Conservation (phyloP, 2,329 filamentous ascomycete species). For the Neofusicoccum cordaticola region DNA sequence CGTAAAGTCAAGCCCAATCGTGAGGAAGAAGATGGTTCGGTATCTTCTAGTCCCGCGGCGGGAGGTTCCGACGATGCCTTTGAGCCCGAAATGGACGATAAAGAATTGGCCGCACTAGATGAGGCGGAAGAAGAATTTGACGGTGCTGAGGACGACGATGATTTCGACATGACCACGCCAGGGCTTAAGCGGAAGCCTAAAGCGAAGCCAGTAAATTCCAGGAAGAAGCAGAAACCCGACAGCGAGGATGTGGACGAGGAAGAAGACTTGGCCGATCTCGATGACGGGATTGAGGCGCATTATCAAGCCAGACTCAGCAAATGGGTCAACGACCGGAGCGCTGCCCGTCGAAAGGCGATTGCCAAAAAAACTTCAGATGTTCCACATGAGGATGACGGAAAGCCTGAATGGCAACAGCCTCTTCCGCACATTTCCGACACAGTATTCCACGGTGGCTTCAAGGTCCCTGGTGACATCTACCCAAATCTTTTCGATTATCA, state of each 20-base stretch:
- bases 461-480: slow-evolving; percentile 86
- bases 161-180: slow-evolving; percentile 37
- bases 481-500: slow-evolving; percentile 94
- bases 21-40: slow-evolving; percentile 21
- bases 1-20: neutral
- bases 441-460: slow-evolving; percentile 70
- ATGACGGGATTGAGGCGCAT: slow-evolving; percentile 83
- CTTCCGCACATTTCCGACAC: slow-evolving; percentile 80
- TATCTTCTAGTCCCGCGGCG: slow-evolving; percentile 19
- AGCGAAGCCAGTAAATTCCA: slow-evolving; percentile 25
- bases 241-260: slow-evolving; percentile 24
- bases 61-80: slow-evolving; percentile 43
- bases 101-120: slow-evolving; percentile 35
- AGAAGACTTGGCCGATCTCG: slow-evolving; percentile 61
- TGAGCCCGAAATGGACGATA: slow-evolving; percentile 40
- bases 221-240: slow-evolving; percentile 24
- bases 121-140: slow-evolving; percentile 37
- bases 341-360: slow-evolving; percentile 52
- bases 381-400: slow-evolving; percentile 39
- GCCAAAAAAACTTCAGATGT: slow-evolving; percentile 27
- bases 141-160: slow-evolving; percentile 36
- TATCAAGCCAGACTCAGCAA: slow-evolving; percentile 72
- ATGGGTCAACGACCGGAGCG: slow-evolving; percentile 67
- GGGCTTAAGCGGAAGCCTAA: slow-evolving; percentile 39
- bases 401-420: slow-evolving; percentile 75